These are phyloP conservation scores for Alternaria angustiovoidea DNA, from an alignment of 2,329 filamentous ascomycete species.

Conservation along the genomic window DNA sequence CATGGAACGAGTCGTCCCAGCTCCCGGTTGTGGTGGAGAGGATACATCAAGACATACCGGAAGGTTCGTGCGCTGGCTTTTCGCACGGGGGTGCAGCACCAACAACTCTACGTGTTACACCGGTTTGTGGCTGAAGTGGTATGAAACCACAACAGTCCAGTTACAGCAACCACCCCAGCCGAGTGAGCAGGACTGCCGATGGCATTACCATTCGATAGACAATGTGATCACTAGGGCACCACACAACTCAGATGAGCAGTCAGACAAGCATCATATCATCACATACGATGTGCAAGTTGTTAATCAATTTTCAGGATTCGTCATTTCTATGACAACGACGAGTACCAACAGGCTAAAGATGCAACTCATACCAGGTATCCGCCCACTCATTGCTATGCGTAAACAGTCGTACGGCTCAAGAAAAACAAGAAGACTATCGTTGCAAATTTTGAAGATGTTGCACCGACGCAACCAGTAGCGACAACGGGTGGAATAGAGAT, in stretches of 20 bases:
- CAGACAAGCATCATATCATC: neutral
- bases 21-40: neutral
- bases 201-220: neutral
- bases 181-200: neutral
- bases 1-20: neutral
- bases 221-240: neutral
- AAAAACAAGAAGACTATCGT: neutral
- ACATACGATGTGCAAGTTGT: fast-evolving
- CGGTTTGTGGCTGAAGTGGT: neutral
- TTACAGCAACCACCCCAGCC: neutral
- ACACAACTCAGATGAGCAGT: neutral
- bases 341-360: neutral
- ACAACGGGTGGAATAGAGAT: neutral
- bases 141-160: neutral
- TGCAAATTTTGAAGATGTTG: neutral
- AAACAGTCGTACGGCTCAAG: conserved; percentile 19
- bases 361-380: conserved; percentile 4
- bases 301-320: neutral
- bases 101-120: neutral
- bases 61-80: neutral
- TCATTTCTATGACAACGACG: neutral
- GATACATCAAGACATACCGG: neutral
- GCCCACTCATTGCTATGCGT: conserved; percentile 19
- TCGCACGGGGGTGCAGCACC: neutral
- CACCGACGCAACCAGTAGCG: neutral